phyloP scores from a whole-genome alignment of 345 rosid genomes.

The Cardamine occulta region DNA sequence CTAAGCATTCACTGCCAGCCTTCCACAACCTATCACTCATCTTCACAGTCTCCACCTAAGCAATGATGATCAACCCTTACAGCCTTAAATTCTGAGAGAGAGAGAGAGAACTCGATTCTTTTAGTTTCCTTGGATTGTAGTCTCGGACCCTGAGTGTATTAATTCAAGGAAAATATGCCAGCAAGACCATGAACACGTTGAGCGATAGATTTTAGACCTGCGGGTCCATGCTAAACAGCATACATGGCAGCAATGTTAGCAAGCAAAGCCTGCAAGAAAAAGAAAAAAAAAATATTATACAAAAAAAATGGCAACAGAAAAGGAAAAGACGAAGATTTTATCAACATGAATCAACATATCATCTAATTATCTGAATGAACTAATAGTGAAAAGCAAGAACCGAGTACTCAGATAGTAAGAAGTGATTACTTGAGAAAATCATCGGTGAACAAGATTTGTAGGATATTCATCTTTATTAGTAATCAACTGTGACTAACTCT shows the following conservation, averaged over 20 bases:
- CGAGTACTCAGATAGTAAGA: not conserved
- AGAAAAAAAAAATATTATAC: constrained; percentile 7
- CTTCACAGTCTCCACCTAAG: no score
- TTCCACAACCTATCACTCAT: no score
- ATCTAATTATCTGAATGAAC: not conserved
- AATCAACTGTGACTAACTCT: not conserved
- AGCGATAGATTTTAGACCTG: constrained; percentile 78
- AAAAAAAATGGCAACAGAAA: constrained; percentile 4
- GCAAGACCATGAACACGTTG: constrained; percentile 97
- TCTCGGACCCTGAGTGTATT: no score
- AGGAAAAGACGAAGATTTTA: constrained; percentile 15
- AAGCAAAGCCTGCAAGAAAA: constrained; percentile 73
- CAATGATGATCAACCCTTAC: no score
- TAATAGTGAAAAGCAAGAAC: not conserved
- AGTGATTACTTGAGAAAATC: constrained; percentile 64
- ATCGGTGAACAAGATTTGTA: no score
- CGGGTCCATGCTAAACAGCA: constrained; percentile 98
- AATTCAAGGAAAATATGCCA: constrained; percentile 61
- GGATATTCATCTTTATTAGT: no score
- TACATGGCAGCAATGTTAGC: constrained; percentile 99
- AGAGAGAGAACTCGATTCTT: no score
- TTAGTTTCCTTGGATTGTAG: no score
- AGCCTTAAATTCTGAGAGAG: no score
- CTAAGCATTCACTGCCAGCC: no score
- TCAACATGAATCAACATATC: not conserved